phyloP scores from a whole-genome alignment of 257 asterid species.

The Asclepias syriaca region DNA sequence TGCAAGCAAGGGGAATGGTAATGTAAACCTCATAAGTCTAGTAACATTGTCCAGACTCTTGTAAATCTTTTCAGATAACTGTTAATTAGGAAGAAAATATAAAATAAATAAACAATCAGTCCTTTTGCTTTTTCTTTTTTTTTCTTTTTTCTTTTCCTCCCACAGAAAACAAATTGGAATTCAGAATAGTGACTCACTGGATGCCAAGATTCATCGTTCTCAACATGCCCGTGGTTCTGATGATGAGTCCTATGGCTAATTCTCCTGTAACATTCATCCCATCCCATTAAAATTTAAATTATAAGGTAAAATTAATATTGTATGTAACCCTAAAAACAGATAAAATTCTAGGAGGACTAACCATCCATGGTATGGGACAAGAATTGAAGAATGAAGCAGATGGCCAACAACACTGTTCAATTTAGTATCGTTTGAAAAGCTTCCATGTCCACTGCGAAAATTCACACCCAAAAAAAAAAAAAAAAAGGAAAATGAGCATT shows the following conservation, averaged over 20 bases:
- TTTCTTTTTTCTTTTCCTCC: no score
- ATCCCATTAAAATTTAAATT: not conserved
- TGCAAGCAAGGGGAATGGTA: constrained; percentile 90
- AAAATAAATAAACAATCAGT: constrained; percentile 2
- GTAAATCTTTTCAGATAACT: constrained; percentile 62
- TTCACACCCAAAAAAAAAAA: not conserved
- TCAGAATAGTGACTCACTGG: constrained; percentile 46
- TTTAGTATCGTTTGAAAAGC: constrained; percentile 73
- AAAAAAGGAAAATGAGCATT: not conserved
- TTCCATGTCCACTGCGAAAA: constrained; percentile 91
- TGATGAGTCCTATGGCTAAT: constrained; percentile 97
- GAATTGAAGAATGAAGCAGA: constrained; percentile 88
- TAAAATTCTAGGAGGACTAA: constrained; percentile 23
- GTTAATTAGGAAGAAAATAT: not conserved
- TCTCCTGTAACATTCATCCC: constrained; percentile 46
- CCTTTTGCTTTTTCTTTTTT: not conserved
- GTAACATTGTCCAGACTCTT: constrained; percentile 53
- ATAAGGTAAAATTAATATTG: not conserved
- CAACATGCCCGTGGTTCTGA: constrained; percentile 97
- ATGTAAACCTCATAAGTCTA: constrained; percentile 66
- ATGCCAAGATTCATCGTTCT: constrained; percentile 93
- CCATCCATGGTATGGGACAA: constrained; percentile 99
- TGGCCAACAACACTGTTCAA: constrained; percentile 88
- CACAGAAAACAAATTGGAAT: not conserved
- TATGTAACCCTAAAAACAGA: not conserved